Evolutionary conservation across 2,329 filamentous ascomycete genomes (phyloP).

Genomic region (Sclerotinia subarctica): DNA sequence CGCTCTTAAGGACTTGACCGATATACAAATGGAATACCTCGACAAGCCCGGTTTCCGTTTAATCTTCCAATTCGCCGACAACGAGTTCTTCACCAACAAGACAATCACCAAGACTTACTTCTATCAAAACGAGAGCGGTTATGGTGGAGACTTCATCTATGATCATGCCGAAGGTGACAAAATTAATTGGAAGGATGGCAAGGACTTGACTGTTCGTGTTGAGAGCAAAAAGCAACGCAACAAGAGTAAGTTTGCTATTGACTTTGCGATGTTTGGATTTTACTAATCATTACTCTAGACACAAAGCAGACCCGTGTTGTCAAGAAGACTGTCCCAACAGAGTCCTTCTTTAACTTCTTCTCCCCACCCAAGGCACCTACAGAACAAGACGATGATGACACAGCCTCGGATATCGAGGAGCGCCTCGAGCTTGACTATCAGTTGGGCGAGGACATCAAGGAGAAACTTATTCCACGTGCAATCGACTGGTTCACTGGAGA

Average conservation of each 20-base stretch:
- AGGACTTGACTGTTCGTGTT: constrained; percentile 89
- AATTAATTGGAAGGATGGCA: constrained; percentile 92
- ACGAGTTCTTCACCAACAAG: constrained; percentile 98
- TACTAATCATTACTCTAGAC: constrained; percentile 52
- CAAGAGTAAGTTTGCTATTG: constrained; percentile 70
- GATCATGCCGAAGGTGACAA: constrained; percentile 98
- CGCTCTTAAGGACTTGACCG: constrained; percentile 82
- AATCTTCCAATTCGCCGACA: constrained; percentile 94
- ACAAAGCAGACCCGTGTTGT: constrained; percentile 99
- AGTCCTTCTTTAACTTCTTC: constrained; percentile 95
- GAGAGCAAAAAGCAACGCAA: constrained; percentile 99
- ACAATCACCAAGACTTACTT: constrained; percentile 96
- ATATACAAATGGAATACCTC: constrained; percentile 99
- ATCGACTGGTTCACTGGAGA: constrained; percentile 99
- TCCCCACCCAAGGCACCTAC: constrained; percentile 84
- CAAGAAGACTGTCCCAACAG: constrained; percentile 97
- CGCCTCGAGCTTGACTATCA: constrained; percentile 98
- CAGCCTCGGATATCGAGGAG: constrained; percentile 89
- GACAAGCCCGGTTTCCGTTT: constrained; percentile 97
- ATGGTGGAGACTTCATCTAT: constrained; percentile 99
- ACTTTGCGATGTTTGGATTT: background rate
- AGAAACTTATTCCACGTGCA: constrained; percentile 97
- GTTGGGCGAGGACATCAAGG: constrained; percentile 98
- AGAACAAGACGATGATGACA: constrained; percentile 67
- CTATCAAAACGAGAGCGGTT: constrained; percentile 98